Percentiles rank a stretch among this genome's conserved stretches.
These are phyloP conservation scores for Warburgia ugandensis DNA, from an alignment of 164 flowering plant genomes.

Conservation along the genomic window DNA sequence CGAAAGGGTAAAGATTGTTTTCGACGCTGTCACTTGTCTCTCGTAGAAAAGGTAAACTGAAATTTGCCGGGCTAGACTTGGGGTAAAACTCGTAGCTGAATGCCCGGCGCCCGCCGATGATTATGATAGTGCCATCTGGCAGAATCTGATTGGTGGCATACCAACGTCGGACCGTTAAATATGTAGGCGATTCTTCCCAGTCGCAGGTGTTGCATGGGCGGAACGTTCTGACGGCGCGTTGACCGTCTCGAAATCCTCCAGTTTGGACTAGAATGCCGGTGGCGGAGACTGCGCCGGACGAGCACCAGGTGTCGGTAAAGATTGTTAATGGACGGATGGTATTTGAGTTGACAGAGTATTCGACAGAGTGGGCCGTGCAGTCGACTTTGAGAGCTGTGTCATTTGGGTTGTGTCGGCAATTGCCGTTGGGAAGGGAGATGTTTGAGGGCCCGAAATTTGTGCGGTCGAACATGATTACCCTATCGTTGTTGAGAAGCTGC, in stretches of 20 bases:
- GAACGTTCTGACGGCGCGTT: conserved; percentile 33
- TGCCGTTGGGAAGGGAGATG: conserved; percentile 45
- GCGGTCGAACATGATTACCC: conserved; percentile 74
- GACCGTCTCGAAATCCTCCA: conserved; percentile 67
- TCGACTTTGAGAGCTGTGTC: conserved; percentile 31
- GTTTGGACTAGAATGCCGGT: conserved; percentile 67
- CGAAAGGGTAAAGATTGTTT: conserved; percentile 47
- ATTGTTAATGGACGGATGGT: conserved; percentile 46
- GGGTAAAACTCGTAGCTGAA: conserved; percentile 81
- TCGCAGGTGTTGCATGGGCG: conserved; percentile 54
- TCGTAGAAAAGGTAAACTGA: no score
- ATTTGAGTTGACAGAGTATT: conserved; percentile 47
- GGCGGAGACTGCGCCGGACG: conserved; percentile 47
- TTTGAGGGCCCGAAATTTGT: conserved; percentile 80
- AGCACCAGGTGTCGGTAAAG: conserved; percentile 69
- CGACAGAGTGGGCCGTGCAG: conserved; percentile 82
- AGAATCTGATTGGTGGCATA: conserved; percentile 69
- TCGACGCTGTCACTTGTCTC: conserved; percentile 27
- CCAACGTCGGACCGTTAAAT: conserved; percentile 44
- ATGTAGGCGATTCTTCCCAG: conserved; percentile 47
- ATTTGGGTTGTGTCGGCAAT: conserved; percentile 40
- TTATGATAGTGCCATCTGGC: conserved; percentile 55
- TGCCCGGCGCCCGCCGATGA: conserved; percentile 62
- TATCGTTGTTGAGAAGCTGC: conserved; percentile 76
- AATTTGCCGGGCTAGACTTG: conserved; percentile 22